These are phyloP conservation scores for Barnettozyma sp. DNA, from an alignment of 805 yeast species.

Conservation along the genomic window DNA sequence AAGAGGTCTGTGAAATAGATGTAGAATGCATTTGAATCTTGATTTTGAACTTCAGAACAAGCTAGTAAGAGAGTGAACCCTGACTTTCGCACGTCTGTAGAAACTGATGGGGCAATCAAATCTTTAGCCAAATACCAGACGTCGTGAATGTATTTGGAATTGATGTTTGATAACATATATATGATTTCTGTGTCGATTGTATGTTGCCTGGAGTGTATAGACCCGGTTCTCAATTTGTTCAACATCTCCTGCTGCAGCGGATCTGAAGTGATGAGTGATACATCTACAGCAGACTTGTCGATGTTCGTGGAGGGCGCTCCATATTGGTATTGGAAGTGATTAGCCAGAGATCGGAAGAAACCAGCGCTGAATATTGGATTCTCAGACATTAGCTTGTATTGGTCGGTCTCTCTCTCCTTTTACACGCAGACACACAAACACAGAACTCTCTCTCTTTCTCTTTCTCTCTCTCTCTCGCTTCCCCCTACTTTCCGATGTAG, in stretches of 20 bases:
- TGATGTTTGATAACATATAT: conserved; percentile 42
- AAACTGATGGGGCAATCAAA: conserved; percentile 35
- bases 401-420: too few relatives aligned
- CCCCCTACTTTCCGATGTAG: too few relatives aligned
- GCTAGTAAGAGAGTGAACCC: conserved; percentile 46
- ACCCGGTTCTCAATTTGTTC: conserved; percentile 32
- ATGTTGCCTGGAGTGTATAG: conserved; percentile 34
- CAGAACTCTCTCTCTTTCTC: too few relatives aligned
- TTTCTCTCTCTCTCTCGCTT: too few relatives aligned
- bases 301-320: conserved; percentile 11
- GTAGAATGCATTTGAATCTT: conserved; percentile 41
- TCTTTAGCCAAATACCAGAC: conserved; percentile 67
- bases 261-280: conserved; percentile 41
- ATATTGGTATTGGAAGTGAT: conserved; percentile 21
- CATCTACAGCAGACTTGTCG: conserved; percentile 30
- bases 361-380: conserved; percentile 15
- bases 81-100: conserved; percentile 30
- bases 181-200: conserved; percentile 45
- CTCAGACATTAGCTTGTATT: conserved; percentile 8
- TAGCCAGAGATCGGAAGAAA: conserved; percentile 23
- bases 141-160: conserved; percentile 58
- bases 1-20: conserved; percentile 57
- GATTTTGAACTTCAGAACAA: conserved; percentile 46
- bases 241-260: conserved; percentile 33
- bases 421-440: too few relatives aligned